Base-by-base conservation (phyloP, 2,329 filamentous ascomycete genomes). In the Alternaria triticimaculans region DNA sequence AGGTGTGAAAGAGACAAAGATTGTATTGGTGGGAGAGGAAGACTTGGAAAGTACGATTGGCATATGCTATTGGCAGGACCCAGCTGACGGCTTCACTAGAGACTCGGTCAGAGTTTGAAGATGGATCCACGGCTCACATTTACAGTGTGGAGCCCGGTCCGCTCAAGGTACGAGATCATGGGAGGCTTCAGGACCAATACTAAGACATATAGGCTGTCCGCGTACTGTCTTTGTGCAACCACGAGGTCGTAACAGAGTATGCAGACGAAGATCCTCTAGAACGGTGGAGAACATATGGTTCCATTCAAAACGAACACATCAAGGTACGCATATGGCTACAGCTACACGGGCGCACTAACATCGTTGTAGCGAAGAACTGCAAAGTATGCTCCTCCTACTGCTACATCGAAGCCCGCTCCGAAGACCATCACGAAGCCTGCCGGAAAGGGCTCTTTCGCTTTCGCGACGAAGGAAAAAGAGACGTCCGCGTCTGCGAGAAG, bases 71-170 rank as follows among this genome's bases (percentile, higher is more conserved):
- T 20, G 9, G 5, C 9, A 11, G 26, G 9, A 18, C 23, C 9
- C 26, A 7, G 54, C 72, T 77, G 53, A 78, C 49, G 20, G 7
- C 48, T 12, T 8, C 18, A 23, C 25, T 69, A 95, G 92, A 87
- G 67, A 84, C 87, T 1, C 88, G 93, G 61, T 82, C 84, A 14
- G 85, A 87, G 15, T 96, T 95, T 69, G 86, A 91, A 53, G 84
- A 88, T n/a, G 88, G 97, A 58, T 86, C 85, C 0, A 92, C 92
- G 0, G 90, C 97, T 63, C 93, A 97, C 72, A 83, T 98, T 46
- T 98, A 98, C 82, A 97, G 94, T 73, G 76, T 98, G 18, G 89
- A 92, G 45, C 86, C 92, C 1, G 86, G 88, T 41, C 86, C 89
- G 1, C 83, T 94, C 15, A 90, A 90, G 78, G 90, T 88, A 80